Evolutionary conservation across 495 filamentous ascomycete species (phyloP).

Genomic region (Hypoxylon rickii): DNA sequence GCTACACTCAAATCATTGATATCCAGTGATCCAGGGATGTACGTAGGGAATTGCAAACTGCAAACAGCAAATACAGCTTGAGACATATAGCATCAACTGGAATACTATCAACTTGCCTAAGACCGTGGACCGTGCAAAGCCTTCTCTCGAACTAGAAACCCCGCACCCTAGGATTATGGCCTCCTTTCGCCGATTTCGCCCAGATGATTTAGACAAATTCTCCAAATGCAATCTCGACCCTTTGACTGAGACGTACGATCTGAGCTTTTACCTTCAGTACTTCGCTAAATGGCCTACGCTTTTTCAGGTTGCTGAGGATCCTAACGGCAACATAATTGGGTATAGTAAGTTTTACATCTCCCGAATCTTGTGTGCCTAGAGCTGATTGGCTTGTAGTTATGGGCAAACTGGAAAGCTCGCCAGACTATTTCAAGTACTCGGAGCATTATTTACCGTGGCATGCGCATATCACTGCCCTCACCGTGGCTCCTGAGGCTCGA

Average conservation of each 20-base stretch:
- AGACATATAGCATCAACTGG: too few species aligned
- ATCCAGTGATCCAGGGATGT: too few species aligned
- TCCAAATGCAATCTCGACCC: slow-evolving; percentile 91
- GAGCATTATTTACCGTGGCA: slow-evolving; percentile 95
- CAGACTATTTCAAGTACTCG: slow-evolving; percentile 67
- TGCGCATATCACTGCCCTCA: slow-evolving; percentile 95
- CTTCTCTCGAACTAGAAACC: background rate
- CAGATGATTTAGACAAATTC: slow-evolving; percentile 58
- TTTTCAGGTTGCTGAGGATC: slow-evolving; percentile 84
- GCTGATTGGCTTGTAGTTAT: slow-evolving; percentile 66
- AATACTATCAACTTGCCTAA: too few species aligned
- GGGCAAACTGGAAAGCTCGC: slow-evolving; percentile 92
- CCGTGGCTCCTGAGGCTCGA: slow-evolving; percentile 83
- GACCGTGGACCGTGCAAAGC: too few species aligned
- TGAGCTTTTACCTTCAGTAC: slow-evolving; percentile 94
- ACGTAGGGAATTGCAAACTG: too few species aligned
- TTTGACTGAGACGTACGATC: slow-evolving; percentile 93
- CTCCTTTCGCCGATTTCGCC: slow-evolving; percentile 51
- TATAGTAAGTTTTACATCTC: slow-evolving; percentile 70
- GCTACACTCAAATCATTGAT: too few species aligned
- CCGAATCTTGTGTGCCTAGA: slow-evolving; percentile 10
- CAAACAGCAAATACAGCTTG: too few species aligned
- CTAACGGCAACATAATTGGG: slow-evolving; percentile 79
- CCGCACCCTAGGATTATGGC: slow-evolving; percentile 40
- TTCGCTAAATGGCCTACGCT: slow-evolving; percentile 92